A percentile compares a stretch with the other conserved stretches of the same genome.
Evolutionary conservation across 148 eudicot species (phyloP).

Genomic region (Rhododendron griersonianum): DNA sequence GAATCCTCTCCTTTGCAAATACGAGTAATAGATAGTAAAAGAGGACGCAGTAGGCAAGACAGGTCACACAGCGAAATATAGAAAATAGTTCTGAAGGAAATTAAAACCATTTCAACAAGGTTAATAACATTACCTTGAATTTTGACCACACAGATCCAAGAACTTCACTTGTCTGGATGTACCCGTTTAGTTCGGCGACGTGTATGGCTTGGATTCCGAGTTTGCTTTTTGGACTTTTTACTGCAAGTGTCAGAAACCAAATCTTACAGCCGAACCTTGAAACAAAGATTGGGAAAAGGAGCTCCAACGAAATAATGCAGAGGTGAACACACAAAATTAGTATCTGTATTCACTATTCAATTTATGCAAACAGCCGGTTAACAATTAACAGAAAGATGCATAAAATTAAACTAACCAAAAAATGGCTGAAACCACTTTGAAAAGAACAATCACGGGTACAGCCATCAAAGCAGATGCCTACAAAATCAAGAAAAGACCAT

Average conservation of each 20-base stretch:
- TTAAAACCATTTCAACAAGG: not conserved
- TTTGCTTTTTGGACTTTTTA: conserved; percentile 39
- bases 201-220: conserved; percentile 35
- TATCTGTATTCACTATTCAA: not conserved
- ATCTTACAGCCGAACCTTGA: not conserved
- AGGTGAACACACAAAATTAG: not conserved
- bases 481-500: conserved; percentile 13
- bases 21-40: not conserved
- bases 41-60: not conserved
- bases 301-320: not conserved
- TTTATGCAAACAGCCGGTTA: not conserved
- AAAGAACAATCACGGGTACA: conserved; percentile 47
- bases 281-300: not conserved
- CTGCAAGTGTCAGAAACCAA: conserved; percentile 29
- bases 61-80: not conserved
- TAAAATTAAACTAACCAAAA: conserved; percentile 39
- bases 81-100: no score
- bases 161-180: conserved; percentile 40
- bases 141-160: not conserved
- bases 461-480: conserved; percentile 70
- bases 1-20: not conserved
- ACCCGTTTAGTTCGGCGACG: conserved; percentile 59
- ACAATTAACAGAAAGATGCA: not conserved
- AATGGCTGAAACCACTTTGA: conserved; percentile 28
- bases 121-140: not conserved